A percentile compares a stretch with the other conserved stretches of the same genome.
phyloP scores from a whole-genome alignment of 2,329 filamentous ascomycete species.

The Pseudogymnoascus sp. region DNA sequence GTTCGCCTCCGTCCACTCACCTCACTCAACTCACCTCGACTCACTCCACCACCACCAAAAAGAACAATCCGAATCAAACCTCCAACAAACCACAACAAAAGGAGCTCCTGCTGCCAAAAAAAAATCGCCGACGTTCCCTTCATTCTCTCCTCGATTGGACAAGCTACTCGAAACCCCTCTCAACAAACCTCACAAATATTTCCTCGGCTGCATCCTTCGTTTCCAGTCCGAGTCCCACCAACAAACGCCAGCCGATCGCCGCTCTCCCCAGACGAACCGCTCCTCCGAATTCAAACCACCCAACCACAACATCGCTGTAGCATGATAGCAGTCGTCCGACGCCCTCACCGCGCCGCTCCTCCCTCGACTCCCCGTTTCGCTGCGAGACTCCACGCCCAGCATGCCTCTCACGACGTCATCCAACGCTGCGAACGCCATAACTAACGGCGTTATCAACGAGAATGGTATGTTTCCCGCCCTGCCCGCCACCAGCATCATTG shows the following conservation, averaged over 20 bases:
- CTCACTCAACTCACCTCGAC: neutral
- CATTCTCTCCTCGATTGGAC: neutral
- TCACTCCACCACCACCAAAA: neutral
- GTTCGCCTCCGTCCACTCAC: neutral
- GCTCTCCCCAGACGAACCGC: neutral
- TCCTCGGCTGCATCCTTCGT: neutral
- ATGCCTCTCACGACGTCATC: constrained; percentile 27
- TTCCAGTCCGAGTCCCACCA: neutral
- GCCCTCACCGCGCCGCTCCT: neutral
- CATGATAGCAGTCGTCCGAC: neutral
- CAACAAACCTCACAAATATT: neutral
- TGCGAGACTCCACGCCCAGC: neutral
- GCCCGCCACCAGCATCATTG: neutral
- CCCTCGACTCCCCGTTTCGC: neutral
- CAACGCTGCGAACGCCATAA: constrained; percentile 17
- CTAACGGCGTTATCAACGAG: constrained; percentile 22
- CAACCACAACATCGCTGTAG: neutral
- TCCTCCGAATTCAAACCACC: neutral
- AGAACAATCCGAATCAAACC: neutral
- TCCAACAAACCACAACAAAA: neutral
- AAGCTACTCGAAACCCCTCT: neutral
- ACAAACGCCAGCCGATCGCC: neutral
- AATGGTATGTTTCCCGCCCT: constrained; percentile 19
- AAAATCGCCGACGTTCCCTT: neutral
- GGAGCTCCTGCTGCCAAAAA: neutral